Evolutionary conservation across 2,329 filamentous ascomycete species (phyloP).

Genomic region (Colletotrichum somersetense): DNA sequence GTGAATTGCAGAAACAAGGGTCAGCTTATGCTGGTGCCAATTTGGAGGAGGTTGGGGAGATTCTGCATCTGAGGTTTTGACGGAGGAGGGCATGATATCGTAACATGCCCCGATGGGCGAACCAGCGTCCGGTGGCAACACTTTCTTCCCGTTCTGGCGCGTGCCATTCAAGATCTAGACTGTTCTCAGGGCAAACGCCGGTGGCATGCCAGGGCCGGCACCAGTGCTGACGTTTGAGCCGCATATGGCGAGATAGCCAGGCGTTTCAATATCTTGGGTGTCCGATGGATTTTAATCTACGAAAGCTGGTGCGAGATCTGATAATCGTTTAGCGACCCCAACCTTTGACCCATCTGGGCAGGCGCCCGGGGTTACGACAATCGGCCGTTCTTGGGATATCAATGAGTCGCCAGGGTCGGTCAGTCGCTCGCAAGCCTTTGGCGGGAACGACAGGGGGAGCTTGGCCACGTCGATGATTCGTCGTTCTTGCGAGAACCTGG

Average conservation of each 20-base stretch:
- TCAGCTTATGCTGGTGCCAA: neutral
- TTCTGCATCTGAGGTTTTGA: neutral
- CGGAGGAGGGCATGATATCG: neutral
- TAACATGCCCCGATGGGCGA: neutral
- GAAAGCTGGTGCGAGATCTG: conserved; percentile 23
- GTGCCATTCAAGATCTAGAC: neutral
- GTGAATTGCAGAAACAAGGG: conserved; percentile 34
- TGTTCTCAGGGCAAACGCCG: neutral
- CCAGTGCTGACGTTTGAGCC: conserved; percentile 20
- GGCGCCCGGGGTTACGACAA: neutral
- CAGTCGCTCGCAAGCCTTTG: neutral
- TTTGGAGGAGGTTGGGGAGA: conserved; percentile 12
- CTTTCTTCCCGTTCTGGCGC: neutral
- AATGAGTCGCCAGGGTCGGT: conserved; percentile 6
- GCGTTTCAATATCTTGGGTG: neutral
- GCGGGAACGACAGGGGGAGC: conserved; percentile 2
- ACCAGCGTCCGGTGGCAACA: neutral
- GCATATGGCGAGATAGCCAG: conserved; percentile 23
- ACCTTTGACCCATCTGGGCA: conserved; percentile 8
- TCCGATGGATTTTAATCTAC: conserved; percentile 17
- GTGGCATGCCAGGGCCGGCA: conserved; percentile 14
- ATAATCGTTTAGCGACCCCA: conserved; percentile 12
- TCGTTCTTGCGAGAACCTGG: neutral
- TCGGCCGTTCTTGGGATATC: conserved; percentile 9
- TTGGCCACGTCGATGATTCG: conserved; percentile 5